Percentiles rank a stretch among this genome's conserved stretches.
phyloP scores from a whole-genome alignment of 331 rosid species.

The Acacia pycnantha region DNA sequence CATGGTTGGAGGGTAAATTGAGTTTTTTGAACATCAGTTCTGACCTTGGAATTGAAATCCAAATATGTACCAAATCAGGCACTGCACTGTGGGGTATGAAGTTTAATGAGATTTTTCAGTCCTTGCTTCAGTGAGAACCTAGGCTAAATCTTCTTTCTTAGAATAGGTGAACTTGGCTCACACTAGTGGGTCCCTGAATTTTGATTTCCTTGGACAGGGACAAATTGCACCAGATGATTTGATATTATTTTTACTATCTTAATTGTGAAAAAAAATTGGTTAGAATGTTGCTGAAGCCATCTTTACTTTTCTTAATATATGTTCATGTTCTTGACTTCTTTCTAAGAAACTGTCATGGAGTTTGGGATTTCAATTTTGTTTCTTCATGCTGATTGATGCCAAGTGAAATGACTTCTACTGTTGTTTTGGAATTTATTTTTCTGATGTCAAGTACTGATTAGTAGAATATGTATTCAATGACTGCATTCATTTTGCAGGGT shows the following conservation, averaged over 20 bases:
- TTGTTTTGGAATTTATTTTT: conserved; percentile 14
- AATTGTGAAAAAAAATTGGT: not conserved
- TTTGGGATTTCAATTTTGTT: not conserved
- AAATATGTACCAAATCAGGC: not conserved
- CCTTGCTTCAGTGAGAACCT: not conserved
- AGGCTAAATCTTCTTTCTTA: not conserved
- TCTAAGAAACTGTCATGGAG: not conserved
- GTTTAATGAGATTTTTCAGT: not conserved
- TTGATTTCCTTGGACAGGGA: not conserved
- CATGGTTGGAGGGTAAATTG: not conserved
- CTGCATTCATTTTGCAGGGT: conserved; percentile 33
- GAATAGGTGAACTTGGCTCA: not conserved
- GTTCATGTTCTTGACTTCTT: not conserved
- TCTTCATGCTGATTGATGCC: not conserved
- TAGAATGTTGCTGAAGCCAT: not conserved
- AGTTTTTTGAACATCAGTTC: not conserved
- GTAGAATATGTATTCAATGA: not conserved
- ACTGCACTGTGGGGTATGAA: not conserved
- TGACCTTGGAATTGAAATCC: not conserved
- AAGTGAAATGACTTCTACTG: not conserved
- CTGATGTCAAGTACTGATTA: conserved; percentile 14
- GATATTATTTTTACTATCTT: not conserved
- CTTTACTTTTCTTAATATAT: not conserved
- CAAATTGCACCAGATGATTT: not conserved
- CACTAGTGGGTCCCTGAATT: not conserved